Evolutionary conservation across 768 basidiomycete species (phyloP).

Genomic region (Antrodiella citrinella): DNA sequence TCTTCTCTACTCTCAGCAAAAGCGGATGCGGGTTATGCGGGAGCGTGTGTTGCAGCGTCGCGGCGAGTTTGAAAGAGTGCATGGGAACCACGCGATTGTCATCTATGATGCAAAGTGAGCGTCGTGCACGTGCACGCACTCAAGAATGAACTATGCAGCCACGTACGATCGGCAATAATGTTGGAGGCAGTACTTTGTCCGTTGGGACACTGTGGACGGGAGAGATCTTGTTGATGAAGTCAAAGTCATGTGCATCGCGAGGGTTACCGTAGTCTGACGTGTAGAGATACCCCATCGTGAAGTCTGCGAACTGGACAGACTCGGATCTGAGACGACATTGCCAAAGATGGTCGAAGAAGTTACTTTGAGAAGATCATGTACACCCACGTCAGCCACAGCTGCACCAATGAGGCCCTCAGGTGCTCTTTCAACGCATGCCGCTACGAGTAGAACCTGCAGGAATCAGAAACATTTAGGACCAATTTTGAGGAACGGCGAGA

Average conservation of each 20-base stretch:
- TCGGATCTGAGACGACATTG: neutral
- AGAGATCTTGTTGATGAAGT: conserved; percentile 75
- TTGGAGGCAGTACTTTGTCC: conserved; percentile 54
- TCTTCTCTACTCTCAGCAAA: conserved; percentile 70
- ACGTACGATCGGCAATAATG: conserved; percentile 75
- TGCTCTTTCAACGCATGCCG: conserved; percentile 77
- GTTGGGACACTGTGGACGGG: conserved; percentile 73
- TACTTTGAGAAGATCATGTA: conserved; percentile 73
- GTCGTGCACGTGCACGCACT: no score
- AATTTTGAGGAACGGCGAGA: no score
- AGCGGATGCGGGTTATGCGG: conserved; percentile 66
- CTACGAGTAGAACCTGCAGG: conserved; percentile 54
- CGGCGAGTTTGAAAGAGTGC: conserved; percentile 79
- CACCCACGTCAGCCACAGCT: conserved; percentile 75
- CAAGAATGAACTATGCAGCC: no score
- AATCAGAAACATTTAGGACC: neutral
- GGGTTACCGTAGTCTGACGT: conserved; percentile 74
- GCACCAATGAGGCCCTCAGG: conserved; percentile 70
- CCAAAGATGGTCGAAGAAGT: neutral
- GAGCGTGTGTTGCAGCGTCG: conserved; percentile 61
- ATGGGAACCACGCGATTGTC: conserved; percentile 84
- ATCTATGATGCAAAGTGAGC: no score
- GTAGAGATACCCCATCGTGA: conserved; percentile 79
- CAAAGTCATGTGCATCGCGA: conserved; percentile 68
- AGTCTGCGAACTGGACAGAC: conserved; percentile 52